These are phyloP conservation scores for Thraustochytrium aureum DNA, from an alignment of 352 stramenopile genomes.

Conservation along the genomic window DNA sequence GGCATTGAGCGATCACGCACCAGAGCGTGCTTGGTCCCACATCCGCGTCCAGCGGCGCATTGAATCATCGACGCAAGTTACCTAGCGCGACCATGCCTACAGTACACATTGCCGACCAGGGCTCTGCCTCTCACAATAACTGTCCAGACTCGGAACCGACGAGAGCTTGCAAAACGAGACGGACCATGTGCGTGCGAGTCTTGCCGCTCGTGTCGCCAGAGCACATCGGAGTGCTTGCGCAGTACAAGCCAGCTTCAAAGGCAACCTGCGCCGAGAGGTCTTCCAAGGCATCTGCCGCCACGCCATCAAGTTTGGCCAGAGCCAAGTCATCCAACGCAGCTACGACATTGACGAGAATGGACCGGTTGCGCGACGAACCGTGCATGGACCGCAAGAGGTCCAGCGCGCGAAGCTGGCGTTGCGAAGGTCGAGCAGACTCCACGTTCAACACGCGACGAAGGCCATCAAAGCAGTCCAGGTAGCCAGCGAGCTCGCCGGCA, in stretches of 20 bases:
- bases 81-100: too few relatives aligned
- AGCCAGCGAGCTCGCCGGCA: constrained; percentile 11
- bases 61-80: too few relatives aligned
- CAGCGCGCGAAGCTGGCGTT: constrained; percentile 2
- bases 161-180: background rate
- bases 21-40: too few relatives aligned
- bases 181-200: background rate
- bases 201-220: background rate
- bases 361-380: constrained; percentile 22
- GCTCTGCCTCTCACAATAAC: too few relatives aligned
- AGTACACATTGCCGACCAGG: too few relatives aligned
- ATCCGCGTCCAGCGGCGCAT: too few relatives aligned
- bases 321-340: constrained; percentile 37
- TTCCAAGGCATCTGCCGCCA: constrained; percentile 5
- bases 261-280: constrained; percentile 16
- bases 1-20: too few relatives aligned
- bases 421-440: background rate
- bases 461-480: constrained; percentile 36
- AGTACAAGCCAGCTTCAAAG: constrained; percentile 42
- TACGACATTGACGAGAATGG: constrained; percentile 41
- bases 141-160: background rate
- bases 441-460: background rate
- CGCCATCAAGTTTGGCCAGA: background rate
- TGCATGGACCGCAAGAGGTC: constrained; percentile 43
- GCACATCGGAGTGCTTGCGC: constrained; percentile 28